Conservation (phyloP, 2,329 filamentous ascomycete species). For the Colletotrichum tabaci region DNA sequence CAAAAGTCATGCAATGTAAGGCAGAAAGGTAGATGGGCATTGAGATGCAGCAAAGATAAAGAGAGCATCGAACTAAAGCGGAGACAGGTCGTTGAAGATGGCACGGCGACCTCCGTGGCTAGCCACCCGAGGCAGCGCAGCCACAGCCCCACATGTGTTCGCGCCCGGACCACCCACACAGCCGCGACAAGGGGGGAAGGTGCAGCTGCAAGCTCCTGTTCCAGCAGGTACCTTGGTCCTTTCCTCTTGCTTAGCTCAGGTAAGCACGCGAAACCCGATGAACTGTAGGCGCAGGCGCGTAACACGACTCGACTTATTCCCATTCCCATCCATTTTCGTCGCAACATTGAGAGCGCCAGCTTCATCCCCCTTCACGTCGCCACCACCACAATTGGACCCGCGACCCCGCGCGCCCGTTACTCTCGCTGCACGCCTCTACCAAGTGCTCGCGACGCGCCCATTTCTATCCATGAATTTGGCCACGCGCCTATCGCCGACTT, state of each 20-base stretch:
- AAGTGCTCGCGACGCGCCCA: constrained; percentile 24
- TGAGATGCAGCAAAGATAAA: not conserved
- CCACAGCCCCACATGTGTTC: constrained; percentile 22
- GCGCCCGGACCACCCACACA: constrained; percentile 25
- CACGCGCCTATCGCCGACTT: constrained; percentile 32
- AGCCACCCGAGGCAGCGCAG: constrained; percentile 32
- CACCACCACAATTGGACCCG: constrained; percentile 34
- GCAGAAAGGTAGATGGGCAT: not conserved
- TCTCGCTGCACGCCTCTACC: not conserved
- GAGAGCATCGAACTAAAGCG: not conserved
- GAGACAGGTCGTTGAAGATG: constrained; percentile 28
- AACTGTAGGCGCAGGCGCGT: constrained; percentile 41
- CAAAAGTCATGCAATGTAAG: not conserved
- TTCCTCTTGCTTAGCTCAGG: constrained; percentile 38
- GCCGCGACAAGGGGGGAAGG: constrained; percentile 36
- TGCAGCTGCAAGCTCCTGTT: constrained; percentile 17
- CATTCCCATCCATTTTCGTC: constrained; percentile 40
- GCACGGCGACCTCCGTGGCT: constrained; percentile 33
- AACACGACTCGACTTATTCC: constrained; percentile 38
- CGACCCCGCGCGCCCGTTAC: constrained; percentile 11
- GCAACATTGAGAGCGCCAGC: constrained; percentile 31
- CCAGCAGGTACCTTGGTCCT: constrained; percentile 8
- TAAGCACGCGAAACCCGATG: constrained; percentile 43
- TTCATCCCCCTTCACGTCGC: constrained; percentile 27
- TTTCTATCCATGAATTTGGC: constrained; percentile 33